phyloP scores from a whole-genome alignment of 371 early-diverging fungal species.

The Mucor racemosus region DNA sequence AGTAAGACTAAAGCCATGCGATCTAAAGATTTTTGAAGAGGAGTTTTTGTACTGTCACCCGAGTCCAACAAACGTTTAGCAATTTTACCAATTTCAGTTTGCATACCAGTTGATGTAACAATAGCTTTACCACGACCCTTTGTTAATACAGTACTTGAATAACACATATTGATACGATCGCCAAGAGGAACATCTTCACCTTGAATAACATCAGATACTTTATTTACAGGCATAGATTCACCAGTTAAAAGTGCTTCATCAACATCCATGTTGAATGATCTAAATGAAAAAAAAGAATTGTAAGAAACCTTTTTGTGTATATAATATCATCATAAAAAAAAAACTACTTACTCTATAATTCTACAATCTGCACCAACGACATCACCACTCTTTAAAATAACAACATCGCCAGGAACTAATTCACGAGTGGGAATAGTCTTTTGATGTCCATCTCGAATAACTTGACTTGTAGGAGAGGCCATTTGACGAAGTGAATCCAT shows the following conservation, averaged over 20 bases:
- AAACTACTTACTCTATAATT: constrained; percentile 68
- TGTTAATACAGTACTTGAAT: constrained; percentile 60
- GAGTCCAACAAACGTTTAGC: constrained; percentile 81
- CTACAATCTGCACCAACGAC: constrained; percentile 91
- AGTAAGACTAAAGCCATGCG: constrained; percentile 70
- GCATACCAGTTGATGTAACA: constrained; percentile 84
- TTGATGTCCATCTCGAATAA: constrained; percentile 82
- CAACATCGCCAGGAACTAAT: constrained; percentile 88
- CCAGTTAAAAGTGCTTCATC: constrained; percentile 90
- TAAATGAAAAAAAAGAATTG: constrained; percentile 8
- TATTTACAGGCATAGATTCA: constrained; percentile 49
- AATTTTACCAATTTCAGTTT: constrained; percentile 94
- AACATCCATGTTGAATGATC: constrained; percentile 80
- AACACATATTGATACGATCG: constrained; percentile 72
- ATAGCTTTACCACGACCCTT: constrained; percentile 67
- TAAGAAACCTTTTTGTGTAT: no score
- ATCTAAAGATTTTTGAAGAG: constrained; percentile 69
- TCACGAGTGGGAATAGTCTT: constrained; percentile 72
- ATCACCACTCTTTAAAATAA: constrained; percentile 90
- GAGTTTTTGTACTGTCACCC: constrained; percentile 67
- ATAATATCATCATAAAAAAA: no score
- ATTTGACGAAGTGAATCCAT: constrained; percentile 88
- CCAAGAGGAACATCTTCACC: constrained; percentile 46
- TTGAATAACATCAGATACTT: constrained; percentile 28
- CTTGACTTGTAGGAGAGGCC: constrained; percentile 81